These are phyloP conservation scores for Magnusiomyces tetraspermus DNA, from an alignment of 1,139 yeast genomes.

Conservation along the genomic window DNA sequence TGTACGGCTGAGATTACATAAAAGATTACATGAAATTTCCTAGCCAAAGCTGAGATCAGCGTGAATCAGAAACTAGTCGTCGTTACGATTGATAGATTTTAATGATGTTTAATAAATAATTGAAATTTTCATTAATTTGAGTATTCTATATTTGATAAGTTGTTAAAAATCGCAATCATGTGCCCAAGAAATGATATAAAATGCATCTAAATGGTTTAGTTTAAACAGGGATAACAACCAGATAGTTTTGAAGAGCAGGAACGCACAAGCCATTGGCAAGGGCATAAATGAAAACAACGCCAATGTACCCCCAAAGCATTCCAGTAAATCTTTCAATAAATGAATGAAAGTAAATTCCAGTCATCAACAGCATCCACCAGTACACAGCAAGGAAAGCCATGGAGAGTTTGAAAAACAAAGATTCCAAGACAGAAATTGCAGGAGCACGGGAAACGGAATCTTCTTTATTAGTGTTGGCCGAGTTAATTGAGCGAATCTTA, in stretches of 20 bases:
- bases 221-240: slow-evolving; percentile 2
- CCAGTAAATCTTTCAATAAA: slow-evolving; percentile 65
- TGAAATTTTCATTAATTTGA: too few relatives aligned
- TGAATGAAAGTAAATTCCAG: slow-evolving; percentile 79
- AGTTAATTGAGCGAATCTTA: background rate
- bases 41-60: too few relatives aligned
- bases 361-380: slow-evolving; percentile 84
- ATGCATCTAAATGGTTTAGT: too few relatives aligned
- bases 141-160: too few relatives aligned
- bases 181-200: too few relatives aligned
- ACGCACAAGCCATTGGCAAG: background rate
- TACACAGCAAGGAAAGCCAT: slow-evolving; percentile 46
- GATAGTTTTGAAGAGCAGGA: background rate
- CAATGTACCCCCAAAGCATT: slow-evolving; percentile 48
- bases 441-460: background rate
- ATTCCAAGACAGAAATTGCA: slow-evolving; percentile 16
- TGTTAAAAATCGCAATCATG: too few relatives aligned
- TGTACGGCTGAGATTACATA: too few relatives aligned
- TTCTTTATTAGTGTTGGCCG: background rate
- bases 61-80: too few relatives aligned
- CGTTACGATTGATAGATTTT: too few relatives aligned
- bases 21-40: too few relatives aligned
- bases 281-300: slow-evolving; percentile 36
- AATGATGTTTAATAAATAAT: too few relatives aligned
- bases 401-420: slow-evolving; percentile 30